Conservation (phyloP, 139 green algal species). For the Chlorella sp. region DNA sequence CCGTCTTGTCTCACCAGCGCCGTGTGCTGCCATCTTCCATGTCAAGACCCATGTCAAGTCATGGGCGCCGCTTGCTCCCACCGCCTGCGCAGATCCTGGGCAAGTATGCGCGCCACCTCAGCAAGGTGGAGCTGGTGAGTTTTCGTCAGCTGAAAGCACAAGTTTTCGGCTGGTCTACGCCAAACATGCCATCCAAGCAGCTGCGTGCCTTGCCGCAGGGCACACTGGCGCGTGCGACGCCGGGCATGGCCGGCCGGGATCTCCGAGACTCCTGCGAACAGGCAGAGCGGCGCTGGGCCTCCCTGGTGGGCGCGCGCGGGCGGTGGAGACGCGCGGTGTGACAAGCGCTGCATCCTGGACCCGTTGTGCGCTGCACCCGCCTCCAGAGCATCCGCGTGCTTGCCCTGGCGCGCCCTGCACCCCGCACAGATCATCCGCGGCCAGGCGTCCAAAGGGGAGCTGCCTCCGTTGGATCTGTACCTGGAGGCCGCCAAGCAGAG, state of each 20-base stretch:
- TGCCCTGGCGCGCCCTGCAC: neutral
- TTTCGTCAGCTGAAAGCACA: no score
- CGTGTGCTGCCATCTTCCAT: neutral
- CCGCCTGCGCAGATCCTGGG: constrained; percentile 70
- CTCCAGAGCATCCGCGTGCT: neutral
- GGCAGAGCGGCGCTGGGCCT: constrained; percentile 85
- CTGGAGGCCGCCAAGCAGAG: constrained; percentile 41
- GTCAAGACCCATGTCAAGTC: neutral
- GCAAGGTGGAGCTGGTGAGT: constrained; percentile 33
- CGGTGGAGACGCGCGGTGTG: neutral
- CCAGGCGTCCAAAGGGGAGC: constrained; percentile 44
- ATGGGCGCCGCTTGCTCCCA: neutral
- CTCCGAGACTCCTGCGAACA: constrained; percentile 83
- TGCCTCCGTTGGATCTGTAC: constrained; percentile 64
- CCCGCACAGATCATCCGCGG: constrained; percentile 63
- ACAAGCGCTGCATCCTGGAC: neutral
- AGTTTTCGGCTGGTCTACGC: no score
- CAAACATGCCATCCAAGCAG: no score
- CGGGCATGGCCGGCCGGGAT: constrained; percentile 82
- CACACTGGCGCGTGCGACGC: constrained; percentile 58
- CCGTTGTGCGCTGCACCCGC: neutral
- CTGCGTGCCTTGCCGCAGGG: no score
- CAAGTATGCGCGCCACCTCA: constrained; percentile 83
- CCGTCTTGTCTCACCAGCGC: neutral
- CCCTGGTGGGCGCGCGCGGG: constrained; percentile 51